Evolutionary conservation across 257 asterid species (phyloP).

Genomic region (Vinca minor): DNA sequence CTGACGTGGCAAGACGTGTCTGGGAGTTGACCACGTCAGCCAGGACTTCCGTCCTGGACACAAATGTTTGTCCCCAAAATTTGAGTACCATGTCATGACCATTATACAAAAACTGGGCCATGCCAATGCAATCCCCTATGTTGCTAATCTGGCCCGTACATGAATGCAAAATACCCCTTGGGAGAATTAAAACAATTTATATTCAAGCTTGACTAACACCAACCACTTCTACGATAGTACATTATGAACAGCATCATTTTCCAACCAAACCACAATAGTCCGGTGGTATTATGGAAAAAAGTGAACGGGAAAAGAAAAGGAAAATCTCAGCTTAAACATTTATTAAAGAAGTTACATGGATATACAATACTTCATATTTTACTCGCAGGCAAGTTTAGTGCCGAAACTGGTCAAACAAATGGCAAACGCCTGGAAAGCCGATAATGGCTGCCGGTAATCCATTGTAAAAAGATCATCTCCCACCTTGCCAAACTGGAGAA

Average conservation of each 20-base stretch:
- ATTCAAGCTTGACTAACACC: not conserved
- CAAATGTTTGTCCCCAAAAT: no score
- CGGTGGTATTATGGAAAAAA: not conserved
- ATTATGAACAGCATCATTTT: not conserved
- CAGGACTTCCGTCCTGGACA: no score
- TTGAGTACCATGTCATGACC: no score
- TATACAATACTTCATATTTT: not conserved
- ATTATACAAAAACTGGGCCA: no score
- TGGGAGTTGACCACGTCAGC: no score
- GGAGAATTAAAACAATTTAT: not conserved
- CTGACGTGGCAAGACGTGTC: no score
- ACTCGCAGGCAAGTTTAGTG: slow-evolving; percentile 82
- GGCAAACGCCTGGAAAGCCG: slow-evolving; percentile 91
- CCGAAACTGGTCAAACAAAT: slow-evolving; percentile 91
- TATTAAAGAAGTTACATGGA: not conserved
- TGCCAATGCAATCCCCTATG: no score
- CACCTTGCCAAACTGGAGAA: slow-evolving; percentile 86
- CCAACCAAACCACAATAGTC: not conserved
- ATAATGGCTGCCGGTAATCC: slow-evolving; percentile 86
- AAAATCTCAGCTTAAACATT: not conserved
- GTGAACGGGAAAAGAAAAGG: not conserved
- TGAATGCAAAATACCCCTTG: not conserved
- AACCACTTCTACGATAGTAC: not conserved
- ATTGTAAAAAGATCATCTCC: slow-evolving; percentile 73
- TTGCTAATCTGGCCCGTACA: no score